Base-by-base conservation (phyloP, 2,329 filamentous ascomycete species). In the Fusarium secorum region DNA sequence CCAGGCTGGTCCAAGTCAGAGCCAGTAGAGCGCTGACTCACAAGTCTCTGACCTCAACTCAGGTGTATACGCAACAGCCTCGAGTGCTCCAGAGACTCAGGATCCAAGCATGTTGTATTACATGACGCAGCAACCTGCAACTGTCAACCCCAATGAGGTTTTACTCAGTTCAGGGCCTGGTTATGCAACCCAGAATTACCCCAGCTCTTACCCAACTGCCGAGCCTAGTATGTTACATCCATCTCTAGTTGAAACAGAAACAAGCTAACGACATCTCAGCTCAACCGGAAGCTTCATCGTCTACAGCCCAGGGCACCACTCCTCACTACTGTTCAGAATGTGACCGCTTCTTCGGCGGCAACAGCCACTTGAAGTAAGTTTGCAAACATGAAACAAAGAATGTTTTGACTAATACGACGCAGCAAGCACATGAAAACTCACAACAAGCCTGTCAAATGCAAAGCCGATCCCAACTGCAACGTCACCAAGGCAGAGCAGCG, bases 361-460 rank as follows among this genome's bases (percentile, higher is more conserved):
- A n/a, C 1, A 59, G 69, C 15, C 60, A 72, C 8, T 64, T 63
- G 45, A 70, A 67, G 74, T 75, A 63, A 38, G 36, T 44, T 33
- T 32, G 1, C 18, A 22, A 11, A 22, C 41, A n/a, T n/a, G 24
- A 61, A 46, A 32, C 46, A 28, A 11, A 35, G 7, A 14, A 35
- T 22, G n/a, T 22, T 33, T 56, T 36, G 13, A 24, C 64, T 66
- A 48, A 73, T 42, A 56, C 24, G 18, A 28, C 17, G n/a, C 18
- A 77, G 75, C 32, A 77, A 77, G 17, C 75, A 77, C 11, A 41
- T 66, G 38, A 77, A 72, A 22, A 73, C 32, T 5, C 75, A 77
- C 17, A 24, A 64, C 6, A 74, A 45, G 26, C 75, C 75, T 4
- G 36, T 74, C 11, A 62, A 53, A 32, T 77, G 75, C 42, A 17